A percentile compares a stretch with the other conserved stretches of the same genome.
Evolutionary conservation across 2,329 filamentous ascomycete genomes (phyloP).

Genomic region (Trichoderma aggressivum): DNA sequence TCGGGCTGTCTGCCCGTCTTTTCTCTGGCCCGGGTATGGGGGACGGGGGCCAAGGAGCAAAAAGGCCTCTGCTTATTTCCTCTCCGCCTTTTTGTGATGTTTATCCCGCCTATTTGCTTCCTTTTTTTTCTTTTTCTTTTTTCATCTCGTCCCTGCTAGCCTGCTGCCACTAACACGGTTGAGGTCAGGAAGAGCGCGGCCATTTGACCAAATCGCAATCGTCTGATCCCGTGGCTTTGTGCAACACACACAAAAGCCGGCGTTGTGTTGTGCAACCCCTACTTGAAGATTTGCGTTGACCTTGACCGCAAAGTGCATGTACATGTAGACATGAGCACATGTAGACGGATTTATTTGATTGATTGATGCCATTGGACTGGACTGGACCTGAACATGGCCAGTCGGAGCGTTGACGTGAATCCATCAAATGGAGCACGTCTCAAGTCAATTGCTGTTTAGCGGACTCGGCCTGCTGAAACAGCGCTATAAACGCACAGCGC

Average conservation of each 20-base stretch:
- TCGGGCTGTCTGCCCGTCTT: background rate
- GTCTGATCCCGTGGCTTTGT: background rate
- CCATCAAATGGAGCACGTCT: background rate
- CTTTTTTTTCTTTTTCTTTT: background rate
- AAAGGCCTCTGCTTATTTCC: conserved; percentile 1
- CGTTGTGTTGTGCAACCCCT: background rate
- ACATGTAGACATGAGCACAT: background rate
- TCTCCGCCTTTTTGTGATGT: conserved; percentile 14
- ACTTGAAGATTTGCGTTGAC: background rate
- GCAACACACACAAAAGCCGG: background rate
- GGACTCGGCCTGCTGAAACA: background rate
- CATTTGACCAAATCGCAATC: background rate
- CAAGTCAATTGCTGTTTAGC: background rate
- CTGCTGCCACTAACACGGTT: background rate
- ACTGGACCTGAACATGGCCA: background rate
- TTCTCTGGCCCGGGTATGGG: background rate
- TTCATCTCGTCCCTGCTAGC: background rate
- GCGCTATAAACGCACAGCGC: background rate
- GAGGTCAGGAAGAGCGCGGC: background rate
- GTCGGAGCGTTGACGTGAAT: background rate
- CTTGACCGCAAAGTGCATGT: background rate
- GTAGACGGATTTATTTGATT: too few species aligned
- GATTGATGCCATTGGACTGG: too few species aligned
- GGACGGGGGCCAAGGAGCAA: background rate
- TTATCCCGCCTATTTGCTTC: background rate